Percentiles rank a stretch among this genome's conserved stretches.
Conservation (phyloP, 1,284 basidiomycete genomes). For the Sanguinoderma infundibulare region DNA sequence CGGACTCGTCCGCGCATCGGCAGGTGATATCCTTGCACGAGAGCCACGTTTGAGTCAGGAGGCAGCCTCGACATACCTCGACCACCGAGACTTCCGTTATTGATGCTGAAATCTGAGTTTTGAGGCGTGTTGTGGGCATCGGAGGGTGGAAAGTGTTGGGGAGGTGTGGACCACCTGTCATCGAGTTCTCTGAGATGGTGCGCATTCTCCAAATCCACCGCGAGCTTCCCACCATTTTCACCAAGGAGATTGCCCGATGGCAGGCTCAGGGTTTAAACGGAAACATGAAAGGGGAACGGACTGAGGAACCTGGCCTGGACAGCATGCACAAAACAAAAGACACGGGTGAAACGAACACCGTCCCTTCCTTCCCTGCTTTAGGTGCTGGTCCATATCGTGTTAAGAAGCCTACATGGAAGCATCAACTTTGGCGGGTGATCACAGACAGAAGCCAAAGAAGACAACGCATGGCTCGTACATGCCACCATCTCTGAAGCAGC, state of each 20-base stretch:
- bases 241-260: slow-evolving; percentile 63
- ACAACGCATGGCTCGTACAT: slow-evolving; percentile 79
- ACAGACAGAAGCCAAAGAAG: slow-evolving; percentile 9
- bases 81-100: no score
- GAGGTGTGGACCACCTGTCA: slow-evolving; percentile 53
- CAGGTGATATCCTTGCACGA: no score
- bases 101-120: no score
- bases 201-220: slow-evolving; percentile 65
- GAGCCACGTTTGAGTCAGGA: no score
- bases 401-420: slow-evolving; percentile 53
- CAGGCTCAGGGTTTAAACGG: slow-evolving; percentile 39
- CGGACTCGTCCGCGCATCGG: no score
- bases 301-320: slow-evolving; percentile 48
- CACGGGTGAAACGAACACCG: slow-evolving; percentile 60
- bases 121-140: no score
- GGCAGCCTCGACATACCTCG: no score
- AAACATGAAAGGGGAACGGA: slow-evolving; percentile 62
- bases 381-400: slow-evolving; percentile 54
- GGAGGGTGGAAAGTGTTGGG: no score
- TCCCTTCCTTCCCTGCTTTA: slow-evolving; percentile 26
- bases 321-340: slow-evolving; percentile 69
- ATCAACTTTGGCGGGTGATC: not conserved
- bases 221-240: slow-evolving; percentile 63
- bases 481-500: slow-evolving; percentile 76
- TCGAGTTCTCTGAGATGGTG: slow-evolving; percentile 56